These are phyloP conservation scores for Mycena metata DNA, from an alignment of 768 basidiomycete genomes.

Conservation along the genomic window DNA sequence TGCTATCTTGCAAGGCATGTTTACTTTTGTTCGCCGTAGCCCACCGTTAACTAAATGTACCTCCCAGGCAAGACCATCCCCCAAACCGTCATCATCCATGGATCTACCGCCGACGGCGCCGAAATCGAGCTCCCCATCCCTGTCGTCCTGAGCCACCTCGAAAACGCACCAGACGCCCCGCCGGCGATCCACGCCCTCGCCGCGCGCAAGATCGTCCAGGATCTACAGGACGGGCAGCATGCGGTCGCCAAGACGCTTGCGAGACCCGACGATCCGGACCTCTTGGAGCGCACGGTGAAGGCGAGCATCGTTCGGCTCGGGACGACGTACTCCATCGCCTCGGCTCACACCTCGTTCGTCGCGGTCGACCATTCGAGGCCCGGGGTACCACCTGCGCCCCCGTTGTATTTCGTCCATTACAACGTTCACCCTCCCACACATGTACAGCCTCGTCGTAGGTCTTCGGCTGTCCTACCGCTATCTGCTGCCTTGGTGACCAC, in stretches of 20 bases:
- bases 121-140: slow-evolving; percentile 35
- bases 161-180: slow-evolving; percentile 20
- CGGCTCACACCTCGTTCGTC: slow-evolving; percentile 34
- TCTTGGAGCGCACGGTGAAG: slow-evolving; percentile 22
- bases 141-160: slow-evolving; percentile 33
- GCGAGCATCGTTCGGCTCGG: slow-evolving; percentile 34
- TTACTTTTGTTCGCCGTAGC: neutral
- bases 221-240: slow-evolving; percentile 37
- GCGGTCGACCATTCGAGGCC: slow-evolving; percentile 28
- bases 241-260: slow-evolving; percentile 2
- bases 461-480: too few relatives aligned
- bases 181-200: slow-evolving; percentile 33
- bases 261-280: slow-evolving; percentile 21
- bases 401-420: neutral
- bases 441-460: too few relatives aligned
- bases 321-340: slow-evolving; percentile 33
- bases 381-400: neutral
- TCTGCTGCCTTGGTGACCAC: too few relatives aligned
- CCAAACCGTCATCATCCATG: slow-evolving; percentile 29
- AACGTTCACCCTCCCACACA: neutral
- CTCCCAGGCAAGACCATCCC: slow-evolving; percentile 28
- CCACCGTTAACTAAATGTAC: neutral
- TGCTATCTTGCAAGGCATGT: slow-evolving; percentile 29
- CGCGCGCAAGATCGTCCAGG: slow-evolving; percentile 35
- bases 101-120: slow-evolving; percentile 29